Conservation (phyloP, 495 filamentous ascomycete genomes). For the Sordaria brevicollis region DNA sequence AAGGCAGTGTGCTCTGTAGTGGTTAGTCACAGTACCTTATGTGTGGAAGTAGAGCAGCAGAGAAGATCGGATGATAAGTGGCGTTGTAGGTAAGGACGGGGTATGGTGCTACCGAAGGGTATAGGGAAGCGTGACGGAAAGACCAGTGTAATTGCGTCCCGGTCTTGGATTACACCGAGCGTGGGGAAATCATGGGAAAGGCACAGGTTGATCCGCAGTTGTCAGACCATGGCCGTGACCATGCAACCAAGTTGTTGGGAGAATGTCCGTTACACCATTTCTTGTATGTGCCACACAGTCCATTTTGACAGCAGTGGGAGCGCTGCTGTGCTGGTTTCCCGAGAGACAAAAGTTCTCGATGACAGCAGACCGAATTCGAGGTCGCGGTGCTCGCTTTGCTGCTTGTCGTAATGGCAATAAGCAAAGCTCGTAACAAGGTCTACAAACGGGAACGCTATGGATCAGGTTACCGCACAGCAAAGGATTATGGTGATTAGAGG, state of each 20-base stretch:
- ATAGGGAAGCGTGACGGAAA: neutral
- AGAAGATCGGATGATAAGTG: neutral
- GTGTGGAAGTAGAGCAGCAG: slow-evolving; percentile 7
- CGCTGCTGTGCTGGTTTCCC: neutral
- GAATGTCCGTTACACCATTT: neutral
- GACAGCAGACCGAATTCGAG: no score
- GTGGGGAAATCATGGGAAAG: neutral
- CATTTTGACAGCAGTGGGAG: neutral
- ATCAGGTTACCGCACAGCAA: neutral
- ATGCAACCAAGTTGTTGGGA: no score
- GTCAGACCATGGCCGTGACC: neutral
- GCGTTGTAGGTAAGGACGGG: neutral
- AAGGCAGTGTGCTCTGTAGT: neutral
- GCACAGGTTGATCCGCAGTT: neutral
- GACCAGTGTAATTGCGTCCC: neutral
- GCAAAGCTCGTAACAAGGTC: neutral
- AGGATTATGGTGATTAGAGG: neutral
- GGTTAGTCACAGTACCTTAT: neutral
- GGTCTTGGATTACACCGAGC: neutral
- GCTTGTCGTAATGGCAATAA: neutral
- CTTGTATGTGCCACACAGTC: neutral
- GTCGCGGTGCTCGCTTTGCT: no score
- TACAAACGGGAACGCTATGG: neutral
- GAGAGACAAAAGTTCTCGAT: neutral
- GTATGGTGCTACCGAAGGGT: neutral